Evolutionary conservation across 2,329 filamentous ascomycete genomes (phyloP), one percentile per base, ranked within the genome.

Genomic region (Aspergillus sp.): DNA sequence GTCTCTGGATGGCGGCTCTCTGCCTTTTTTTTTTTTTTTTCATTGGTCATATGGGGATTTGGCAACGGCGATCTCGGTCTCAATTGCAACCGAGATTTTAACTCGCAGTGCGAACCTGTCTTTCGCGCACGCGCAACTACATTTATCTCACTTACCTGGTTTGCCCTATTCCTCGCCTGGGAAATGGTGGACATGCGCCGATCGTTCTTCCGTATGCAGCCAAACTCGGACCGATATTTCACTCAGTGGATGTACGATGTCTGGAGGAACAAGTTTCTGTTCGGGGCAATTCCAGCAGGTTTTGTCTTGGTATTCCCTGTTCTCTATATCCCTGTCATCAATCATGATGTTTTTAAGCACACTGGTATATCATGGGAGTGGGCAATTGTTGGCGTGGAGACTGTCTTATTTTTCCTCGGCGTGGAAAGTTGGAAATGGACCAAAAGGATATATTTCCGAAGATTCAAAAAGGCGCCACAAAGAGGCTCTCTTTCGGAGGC

Each of bases 141-240:
- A 4, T 92, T 92, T 69, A 88, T 87, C 32, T 89, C 85, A 65
- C 81, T 92, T 55, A 92, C 89, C 0, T 92, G 89, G 89, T 89
- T 89, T 67, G 88, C 89, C 0, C 82, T 92, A 19, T 90, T 92
- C 79, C 81, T 91, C 4, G 90, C 90, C 0, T 92, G 90, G 90
- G 89, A 92, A 73, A 89, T 91, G 84, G 82, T 91, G 61, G 83
- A 90, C 69, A 84, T 89, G 77, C 87, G 89, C 25, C 85, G 88
- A 47, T 88, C 85, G 7, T 90, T 92, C 80, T 92, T 92, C 83
- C 82, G 84, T 68, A 90, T 91, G 86, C 85, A 90, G 7, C 13
- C 21, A 12, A 23, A 23, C 15, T 2, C 3, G 87, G 88, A 0
- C 79, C 80, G 15, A 84, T 85, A 84, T 68, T 81, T 88, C 59